Conservation (phyloP, 164 flowering plant species). For the Echeveria elegans region DNA sequence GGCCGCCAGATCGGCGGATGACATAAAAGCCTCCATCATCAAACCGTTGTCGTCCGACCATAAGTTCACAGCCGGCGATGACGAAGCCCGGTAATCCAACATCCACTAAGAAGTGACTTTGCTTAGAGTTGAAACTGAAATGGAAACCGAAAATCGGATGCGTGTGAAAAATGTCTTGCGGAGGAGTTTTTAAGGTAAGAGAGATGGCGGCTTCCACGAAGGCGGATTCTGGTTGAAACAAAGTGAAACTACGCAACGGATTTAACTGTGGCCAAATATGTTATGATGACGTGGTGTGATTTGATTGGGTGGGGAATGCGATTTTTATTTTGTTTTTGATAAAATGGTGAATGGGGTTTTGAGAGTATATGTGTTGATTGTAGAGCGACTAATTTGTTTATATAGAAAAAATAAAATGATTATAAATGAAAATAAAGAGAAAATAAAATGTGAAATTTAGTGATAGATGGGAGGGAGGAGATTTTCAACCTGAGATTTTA, state of each 20-base stretch:
- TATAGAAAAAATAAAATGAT: too few species aligned
- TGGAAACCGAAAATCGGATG: too few species aligned
- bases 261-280: background rate
- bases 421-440: too few species aligned
- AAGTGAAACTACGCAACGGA: background rate
- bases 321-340: too few species aligned
- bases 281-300: background rate
- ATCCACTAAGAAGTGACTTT: too few species aligned
- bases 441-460: background rate
- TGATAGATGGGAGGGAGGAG: background rate
- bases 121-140: too few species aligned
- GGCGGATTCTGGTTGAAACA: too few species aligned
- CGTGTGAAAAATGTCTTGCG: too few species aligned
- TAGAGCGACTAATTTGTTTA: background rate
- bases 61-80: slow-evolving; percentile 43
- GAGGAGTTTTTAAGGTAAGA: too few species aligned
- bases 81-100: too few species aligned
- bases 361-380: background rate
- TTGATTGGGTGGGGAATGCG: background rate
- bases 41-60: slow-evolving; percentile 73
- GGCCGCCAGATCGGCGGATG: slow-evolving; percentile 38
- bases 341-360: too few species aligned
- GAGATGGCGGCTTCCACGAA: too few species aligned
- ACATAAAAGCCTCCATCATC: slow-evolving; percentile 76
- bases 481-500: background rate